phyloP scores from a whole-genome alignment of 1,139 yeast species.

The Geotrichum citri-aurantii region DNA sequence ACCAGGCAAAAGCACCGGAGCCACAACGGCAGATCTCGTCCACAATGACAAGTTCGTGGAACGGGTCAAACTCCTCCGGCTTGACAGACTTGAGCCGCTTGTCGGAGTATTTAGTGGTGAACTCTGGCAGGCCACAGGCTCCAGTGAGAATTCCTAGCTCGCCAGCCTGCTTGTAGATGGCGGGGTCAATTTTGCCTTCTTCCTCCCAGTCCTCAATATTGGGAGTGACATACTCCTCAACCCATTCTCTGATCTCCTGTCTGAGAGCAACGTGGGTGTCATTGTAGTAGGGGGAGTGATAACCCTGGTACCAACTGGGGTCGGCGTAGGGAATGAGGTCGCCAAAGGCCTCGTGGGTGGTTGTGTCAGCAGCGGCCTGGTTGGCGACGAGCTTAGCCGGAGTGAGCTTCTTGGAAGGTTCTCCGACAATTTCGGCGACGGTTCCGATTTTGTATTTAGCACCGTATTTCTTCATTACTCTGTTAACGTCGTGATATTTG shows the following conservation, averaged over 20 bases:
- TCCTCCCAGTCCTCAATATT: conserved; percentile 42
- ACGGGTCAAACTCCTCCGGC: conserved; percentile 37
- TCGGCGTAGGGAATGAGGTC: conserved; percentile 43
- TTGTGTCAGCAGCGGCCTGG: conserved; percentile 22
- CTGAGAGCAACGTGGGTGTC: conserved; percentile 39
- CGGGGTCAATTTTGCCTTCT: conserved; percentile 34
- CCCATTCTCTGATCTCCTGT: conserved; percentile 38
- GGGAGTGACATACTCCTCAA: conserved; percentile 38
- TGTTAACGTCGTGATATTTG: conserved; percentile 41
- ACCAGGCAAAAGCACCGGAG: conserved; percentile 41
- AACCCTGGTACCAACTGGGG: conserved; percentile 43
- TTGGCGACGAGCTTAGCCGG: conserved; percentile 5
- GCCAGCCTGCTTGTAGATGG: conserved; percentile 34
- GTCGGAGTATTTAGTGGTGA: conserved; percentile 35
- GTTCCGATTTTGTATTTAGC: conserved; percentile 38
- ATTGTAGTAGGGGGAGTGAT: conserved; percentile 38
- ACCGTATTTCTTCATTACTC: conserved; percentile 39
- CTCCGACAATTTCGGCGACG: conserved; percentile 18
- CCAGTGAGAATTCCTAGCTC: conserved; percentile 34
- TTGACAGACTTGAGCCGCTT: conserved; percentile 34
- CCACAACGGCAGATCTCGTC: conserved; percentile 41
- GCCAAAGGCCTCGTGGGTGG: conserved; percentile 32
- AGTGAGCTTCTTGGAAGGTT: neutral
- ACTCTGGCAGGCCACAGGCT: conserved; percentile 33
- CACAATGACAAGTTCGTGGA: conserved; percentile 36